Evolutionary conservation across 2,329 filamentous ascomycete genomes (phyloP).

Genomic region (Penicillium sp.): DNA sequence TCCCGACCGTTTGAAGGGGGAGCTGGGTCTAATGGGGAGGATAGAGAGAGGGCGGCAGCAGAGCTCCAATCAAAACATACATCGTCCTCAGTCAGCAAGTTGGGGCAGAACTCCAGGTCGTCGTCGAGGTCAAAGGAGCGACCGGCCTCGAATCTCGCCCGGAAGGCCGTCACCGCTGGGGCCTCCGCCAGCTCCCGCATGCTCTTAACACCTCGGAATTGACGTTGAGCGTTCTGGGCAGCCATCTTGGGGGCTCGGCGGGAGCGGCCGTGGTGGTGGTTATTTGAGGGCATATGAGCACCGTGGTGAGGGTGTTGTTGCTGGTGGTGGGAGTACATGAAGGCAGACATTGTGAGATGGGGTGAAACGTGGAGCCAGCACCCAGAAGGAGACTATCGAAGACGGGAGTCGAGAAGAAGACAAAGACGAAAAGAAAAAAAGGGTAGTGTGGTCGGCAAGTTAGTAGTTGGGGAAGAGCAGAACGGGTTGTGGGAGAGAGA

Average conservation of each 20-base stretch:
- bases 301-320: slow-evolving; percentile 47
- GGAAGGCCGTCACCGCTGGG: slow-evolving; percentile 72
- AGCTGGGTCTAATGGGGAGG: no score
- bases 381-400: no score
- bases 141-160: slow-evolving; percentile 83
- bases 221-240: slow-evolving; percentile 78
- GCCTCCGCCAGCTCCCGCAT: slow-evolving; percentile 83
- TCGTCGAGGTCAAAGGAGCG: slow-evolving; percentile 94
- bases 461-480: slow-evolving; percentile 22
- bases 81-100: slow-evolving; percentile 87
- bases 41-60: background rate
- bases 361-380: slow-evolving; percentile 29
- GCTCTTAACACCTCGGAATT: slow-evolving; percentile 78
- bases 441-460: slow-evolving; percentile 16
- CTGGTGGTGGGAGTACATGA: slow-evolving; percentile 48
- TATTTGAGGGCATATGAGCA: slow-evolving; percentile 60
- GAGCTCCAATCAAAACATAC: slow-evolving; percentile 51
- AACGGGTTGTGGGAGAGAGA: slow-evolving; percentile 17
- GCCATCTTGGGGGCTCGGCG: slow-evolving; percentile 79
- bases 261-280: slow-evolving; percentile 81
- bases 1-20: slow-evolving; percentile 5
- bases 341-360: slow-evolving; percentile 45
- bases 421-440: slow-evolving; percentile 19
- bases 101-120: slow-evolving; percentile 92
- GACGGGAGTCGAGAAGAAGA: slow-evolving; percentile 13